These are phyloP conservation scores for Picea glauca DNA, from an alignment of 75 land plant genomes.

Conservation along the genomic window DNA sequence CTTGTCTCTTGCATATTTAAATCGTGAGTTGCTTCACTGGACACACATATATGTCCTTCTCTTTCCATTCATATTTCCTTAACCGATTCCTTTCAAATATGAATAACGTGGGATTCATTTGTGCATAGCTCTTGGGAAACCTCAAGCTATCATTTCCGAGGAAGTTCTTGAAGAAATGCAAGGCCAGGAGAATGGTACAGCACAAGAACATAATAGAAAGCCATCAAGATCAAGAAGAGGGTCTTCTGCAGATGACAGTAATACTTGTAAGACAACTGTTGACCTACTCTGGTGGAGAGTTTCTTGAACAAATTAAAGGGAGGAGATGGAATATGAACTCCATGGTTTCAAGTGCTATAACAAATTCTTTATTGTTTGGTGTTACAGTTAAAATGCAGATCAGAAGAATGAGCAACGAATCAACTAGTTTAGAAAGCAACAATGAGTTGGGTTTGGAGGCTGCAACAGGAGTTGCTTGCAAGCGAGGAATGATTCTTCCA, in stretches of 20 bases:
- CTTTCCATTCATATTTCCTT: not conserved
- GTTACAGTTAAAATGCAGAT: slow-evolving; percentile 35
- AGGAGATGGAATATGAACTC: not conserved
- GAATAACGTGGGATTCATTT: not conserved
- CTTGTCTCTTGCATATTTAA: slow-evolving; percentile 61
- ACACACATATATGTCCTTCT: not conserved
- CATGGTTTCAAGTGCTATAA: not conserved
- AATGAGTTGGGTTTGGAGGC: slow-evolving; percentile 12
- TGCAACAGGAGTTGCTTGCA: slow-evolving; percentile 35
- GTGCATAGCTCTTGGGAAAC: slow-evolving; percentile 60
- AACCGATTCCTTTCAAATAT: not conserved
- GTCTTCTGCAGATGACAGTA: slow-evolving; percentile 42
- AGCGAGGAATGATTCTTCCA: slow-evolving; percentile 86
- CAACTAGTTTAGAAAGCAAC: no score
- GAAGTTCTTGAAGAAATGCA: slow-evolving; percentile 54
- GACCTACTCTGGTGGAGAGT: not conserved
- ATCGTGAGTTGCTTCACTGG: slow-evolving; percentile 41
- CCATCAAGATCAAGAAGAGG: slow-evolving; percentile 14
- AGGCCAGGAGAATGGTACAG: slow-evolving; percentile 22
- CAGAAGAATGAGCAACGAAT: no score
- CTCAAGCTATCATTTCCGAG: slow-evolving; percentile 72
- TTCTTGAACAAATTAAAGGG: not conserved
- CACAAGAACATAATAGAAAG: slow-evolving; percentile 6
- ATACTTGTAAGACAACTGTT: slow-evolving; percentile 28
- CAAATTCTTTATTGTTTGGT: not conserved